These are phyloP conservation scores for Hyphopichia homilentoma DNA, from an alignment of 805 yeast genomes.

Conservation along the genomic window DNA sequence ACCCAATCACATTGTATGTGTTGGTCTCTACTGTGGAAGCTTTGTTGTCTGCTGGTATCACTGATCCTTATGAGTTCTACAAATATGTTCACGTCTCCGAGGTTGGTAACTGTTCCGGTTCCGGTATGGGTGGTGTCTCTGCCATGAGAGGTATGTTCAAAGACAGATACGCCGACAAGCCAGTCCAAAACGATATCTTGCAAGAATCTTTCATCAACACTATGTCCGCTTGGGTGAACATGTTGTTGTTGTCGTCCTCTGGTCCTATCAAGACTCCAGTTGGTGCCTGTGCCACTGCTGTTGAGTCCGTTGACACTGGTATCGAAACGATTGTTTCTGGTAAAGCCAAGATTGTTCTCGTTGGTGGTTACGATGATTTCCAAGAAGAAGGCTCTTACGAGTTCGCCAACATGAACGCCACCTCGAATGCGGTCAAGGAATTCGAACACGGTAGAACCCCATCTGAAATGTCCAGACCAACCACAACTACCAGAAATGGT, in stretches of 20 bases:
- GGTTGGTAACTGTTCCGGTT: constrained; percentile 98
- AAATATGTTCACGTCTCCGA: constrained; percentile 97
- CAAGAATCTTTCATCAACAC: constrained; percentile 99
- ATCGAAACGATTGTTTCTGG: constrained; percentile 89
- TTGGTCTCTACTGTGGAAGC: constrained; percentile 96
- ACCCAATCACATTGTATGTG: constrained; percentile 89
- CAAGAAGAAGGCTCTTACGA: constrained; percentile 98
- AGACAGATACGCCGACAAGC: constrained; percentile 88
- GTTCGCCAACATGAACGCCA: constrained; percentile 98
- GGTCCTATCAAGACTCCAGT: constrained; percentile 99
- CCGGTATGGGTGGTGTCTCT: constrained; percentile 99
- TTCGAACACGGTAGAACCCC: constrained; percentile 96
- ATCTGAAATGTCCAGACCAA: constrained; percentile 97
- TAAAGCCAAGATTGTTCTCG: constrained; percentile 92
- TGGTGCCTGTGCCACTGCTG: constrained; percentile 99
- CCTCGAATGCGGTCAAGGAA: constrained; percentile 86
- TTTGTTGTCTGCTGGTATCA: constrained; percentile 86
- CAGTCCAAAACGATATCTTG: constrained; percentile 94
- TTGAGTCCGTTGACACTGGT: constrained; percentile 96
- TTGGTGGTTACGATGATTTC: constrained; percentile 99
- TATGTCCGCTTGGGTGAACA: constrained; percentile 99
- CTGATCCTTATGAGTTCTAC: constrained; percentile 98
- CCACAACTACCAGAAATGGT: constrained; percentile 93
- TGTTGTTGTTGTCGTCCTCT: constrained; percentile 92
- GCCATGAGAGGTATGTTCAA: constrained; percentile 98